phyloP scores from a whole-genome alignment of 495 filamentous ascomycete species.

The Saxophila tyrrhenica region DNA sequence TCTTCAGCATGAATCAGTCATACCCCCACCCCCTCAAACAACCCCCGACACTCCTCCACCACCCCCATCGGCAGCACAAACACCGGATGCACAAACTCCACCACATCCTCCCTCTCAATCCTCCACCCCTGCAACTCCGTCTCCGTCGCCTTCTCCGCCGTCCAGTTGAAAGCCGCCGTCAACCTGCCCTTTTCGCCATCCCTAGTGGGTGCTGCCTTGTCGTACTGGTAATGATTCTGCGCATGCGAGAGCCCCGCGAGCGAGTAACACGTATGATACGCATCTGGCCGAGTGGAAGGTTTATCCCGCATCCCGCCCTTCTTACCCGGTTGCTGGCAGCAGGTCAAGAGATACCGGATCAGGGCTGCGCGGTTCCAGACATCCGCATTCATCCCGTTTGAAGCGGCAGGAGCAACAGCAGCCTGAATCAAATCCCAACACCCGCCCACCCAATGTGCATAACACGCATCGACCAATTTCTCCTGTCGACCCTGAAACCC shows the following conservation, averaged over 20 bases:
- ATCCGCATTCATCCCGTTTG: conserved; percentile 19
- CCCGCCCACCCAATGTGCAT: conserved; percentile 92
- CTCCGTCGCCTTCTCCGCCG: conserved; percentile 24
- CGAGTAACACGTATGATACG: conserved; percentile 87
- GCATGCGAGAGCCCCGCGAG: conserved; percentile 73
- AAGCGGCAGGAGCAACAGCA: conserved; percentile 34
- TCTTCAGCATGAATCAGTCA: too few relatives aligned
- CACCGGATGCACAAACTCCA: conserved; percentile 62
- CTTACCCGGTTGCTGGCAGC: conserved; percentile 56
- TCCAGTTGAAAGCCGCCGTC: conserved; percentile 55
- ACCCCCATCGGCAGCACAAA: conserved; percentile 68
- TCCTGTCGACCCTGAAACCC: conserved; percentile 91
- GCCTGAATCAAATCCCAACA: conserved; percentile 88
- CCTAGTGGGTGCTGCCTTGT: conserved; percentile 18
- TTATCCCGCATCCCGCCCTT: conserved; percentile 86
- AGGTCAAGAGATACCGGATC: conserved; percentile 74
- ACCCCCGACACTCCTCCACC: conserved; percentile 50
- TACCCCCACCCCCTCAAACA: conserved; percentile 45
- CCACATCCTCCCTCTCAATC: conserved; percentile 39
- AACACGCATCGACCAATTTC: conserved; percentile 95
- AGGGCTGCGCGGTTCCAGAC: conserved; percentile 79
- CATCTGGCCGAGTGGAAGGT: conserved; percentile 73
- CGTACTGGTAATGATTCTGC: conserved; percentile 63
- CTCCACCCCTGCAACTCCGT: conserved; percentile 35
- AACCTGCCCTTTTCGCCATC: conserved; percentile 21